These are phyloP conservation scores for Hyphochytrium catenoides DNA, from an alignment of 352 stramenopile species.

Conservation along the genomic window DNA sequence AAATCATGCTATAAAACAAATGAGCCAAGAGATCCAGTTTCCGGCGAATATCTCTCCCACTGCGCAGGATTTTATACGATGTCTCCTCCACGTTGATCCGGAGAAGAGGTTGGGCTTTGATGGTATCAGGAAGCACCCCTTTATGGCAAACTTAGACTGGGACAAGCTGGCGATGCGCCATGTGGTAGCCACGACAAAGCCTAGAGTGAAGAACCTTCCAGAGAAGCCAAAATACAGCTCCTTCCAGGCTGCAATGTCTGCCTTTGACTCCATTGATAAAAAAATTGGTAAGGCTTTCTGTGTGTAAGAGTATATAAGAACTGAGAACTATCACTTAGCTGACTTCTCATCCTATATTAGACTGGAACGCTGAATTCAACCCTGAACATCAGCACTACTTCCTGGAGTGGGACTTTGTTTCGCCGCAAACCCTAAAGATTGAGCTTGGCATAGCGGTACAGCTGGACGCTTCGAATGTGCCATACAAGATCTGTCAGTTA, in stretches of 20 bases:
- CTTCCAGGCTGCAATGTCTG: conserved; percentile 64
- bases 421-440: conserved; percentile 39
- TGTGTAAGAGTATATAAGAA: no score
- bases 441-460: conserved; percentile 52
- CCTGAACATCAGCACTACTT: conserved; percentile 57
- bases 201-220: conserved; percentile 19
- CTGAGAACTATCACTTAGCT: no score
- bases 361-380: conserved; percentile 43
- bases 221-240: conserved; percentile 60
- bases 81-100: conserved; percentile 44
- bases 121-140: conserved; percentile 64
- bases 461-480: conserved; percentile 55
- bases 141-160: conserved; percentile 59
- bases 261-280: conserved; percentile 50
- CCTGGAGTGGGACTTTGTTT: conserved; percentile 61
- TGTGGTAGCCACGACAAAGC: conserved; percentile 52
- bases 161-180: conserved; percentile 64
- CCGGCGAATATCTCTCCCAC: conserved; percentile 13
- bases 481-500: conserved; percentile 51
- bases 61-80: conserved; percentile 42
- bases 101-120: conserved; percentile 41
- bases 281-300: no score
- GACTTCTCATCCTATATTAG: no score
- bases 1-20: no score
- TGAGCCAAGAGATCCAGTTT: conserved; percentile 14